Evolutionary conservation across 306 rosid genomes (phyloP).

Genomic region (Luffa aegyptiaca): DNA sequence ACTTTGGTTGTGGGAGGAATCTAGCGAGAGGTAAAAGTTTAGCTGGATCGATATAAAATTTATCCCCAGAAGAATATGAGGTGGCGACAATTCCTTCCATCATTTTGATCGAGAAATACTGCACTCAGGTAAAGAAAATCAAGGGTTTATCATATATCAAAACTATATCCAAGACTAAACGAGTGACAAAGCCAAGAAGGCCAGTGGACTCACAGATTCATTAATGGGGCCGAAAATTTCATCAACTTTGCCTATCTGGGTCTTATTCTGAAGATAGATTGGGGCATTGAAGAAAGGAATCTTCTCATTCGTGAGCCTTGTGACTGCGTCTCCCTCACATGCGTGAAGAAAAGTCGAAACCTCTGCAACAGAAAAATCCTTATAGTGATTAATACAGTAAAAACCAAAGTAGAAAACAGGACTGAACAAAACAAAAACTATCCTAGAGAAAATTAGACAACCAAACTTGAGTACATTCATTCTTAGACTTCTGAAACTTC

Average conservation of each 20-base stretch:
- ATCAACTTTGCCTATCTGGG: constrained; percentile 97
- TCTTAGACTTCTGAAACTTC: background rate
- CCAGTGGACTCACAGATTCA: constrained; percentile 31
- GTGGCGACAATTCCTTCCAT: constrained; percentile 93
- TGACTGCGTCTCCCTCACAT: constrained; percentile 93
- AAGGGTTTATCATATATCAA: constrained; percentile 1
- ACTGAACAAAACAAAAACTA: background rate
- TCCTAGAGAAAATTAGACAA: background rate
- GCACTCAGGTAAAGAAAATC: constrained; percentile 17
- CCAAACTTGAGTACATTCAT: background rate
- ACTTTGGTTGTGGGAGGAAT: constrained; percentile 97
- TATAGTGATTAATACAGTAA: background rate
- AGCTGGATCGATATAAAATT: constrained; percentile 83
- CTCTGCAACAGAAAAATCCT: constrained; percentile 29
- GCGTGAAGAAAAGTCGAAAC: constrained; percentile 76
- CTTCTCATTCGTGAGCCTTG: constrained; percentile 77
- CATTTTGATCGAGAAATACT: constrained; percentile 78
- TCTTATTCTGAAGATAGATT: constrained; percentile 84
- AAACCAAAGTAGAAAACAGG: background rate
- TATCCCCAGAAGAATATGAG: constrained; percentile 69
- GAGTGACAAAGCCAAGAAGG: background rate
- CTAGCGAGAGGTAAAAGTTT: constrained; percentile 90
- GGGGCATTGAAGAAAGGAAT: constrained; percentile 89
- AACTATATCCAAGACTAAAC: background rate
- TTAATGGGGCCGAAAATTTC: constrained; percentile 64